Percentiles rank a stretch among this genome's conserved stretches.
phyloP scores from a whole-genome alignment of 768 basidiomycete species.

The Mrakia gelida region DNA sequence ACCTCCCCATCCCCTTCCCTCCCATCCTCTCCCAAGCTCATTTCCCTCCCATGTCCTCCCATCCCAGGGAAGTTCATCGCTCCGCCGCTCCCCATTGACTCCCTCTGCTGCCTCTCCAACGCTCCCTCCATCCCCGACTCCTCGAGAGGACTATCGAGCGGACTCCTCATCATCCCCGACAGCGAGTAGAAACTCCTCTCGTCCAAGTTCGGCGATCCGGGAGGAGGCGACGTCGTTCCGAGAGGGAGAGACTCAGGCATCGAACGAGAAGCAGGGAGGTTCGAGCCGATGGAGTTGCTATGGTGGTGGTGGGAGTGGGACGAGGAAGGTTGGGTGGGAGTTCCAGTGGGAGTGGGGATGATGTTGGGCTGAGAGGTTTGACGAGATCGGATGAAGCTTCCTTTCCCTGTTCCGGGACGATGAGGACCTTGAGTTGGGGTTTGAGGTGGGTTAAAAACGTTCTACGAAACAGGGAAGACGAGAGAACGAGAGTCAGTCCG shows the following conservation, averaged over 20 bases:
- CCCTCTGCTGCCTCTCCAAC: slow-evolving; percentile 3
- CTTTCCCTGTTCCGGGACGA: background rate
- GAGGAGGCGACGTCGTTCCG: background rate
- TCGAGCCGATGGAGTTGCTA: background rate
- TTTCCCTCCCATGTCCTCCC: background rate
- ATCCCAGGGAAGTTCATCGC: slow-evolving; percentile 1
- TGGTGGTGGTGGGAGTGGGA: slow-evolving; percentile 5
- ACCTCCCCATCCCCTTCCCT: slow-evolving; percentile 18
- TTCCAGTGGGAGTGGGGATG: background rate
- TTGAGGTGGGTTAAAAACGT: background rate
- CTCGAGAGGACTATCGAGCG: background rate
- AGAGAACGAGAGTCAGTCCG: background rate
- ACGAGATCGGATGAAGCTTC: slow-evolving; percentile 9
- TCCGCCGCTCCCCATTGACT: background rate
- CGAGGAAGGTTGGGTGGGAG: background rate
- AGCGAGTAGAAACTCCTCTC: slow-evolving; percentile 19
- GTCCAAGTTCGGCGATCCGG: slow-evolving; percentile 6
- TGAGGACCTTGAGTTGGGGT: background rate
- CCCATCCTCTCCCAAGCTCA: slow-evolving; percentile 14
- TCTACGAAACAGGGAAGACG: background rate
- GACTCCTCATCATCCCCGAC: background rate
- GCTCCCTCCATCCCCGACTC: background rate
- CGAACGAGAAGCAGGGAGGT: background rate
- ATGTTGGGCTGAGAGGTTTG: slow-evolving; percentile 20
- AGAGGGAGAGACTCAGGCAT: background rate